Base-by-base conservation (phyloP, 176 grass and related monocot genomes). In the Juncus inflexus region DNA sequence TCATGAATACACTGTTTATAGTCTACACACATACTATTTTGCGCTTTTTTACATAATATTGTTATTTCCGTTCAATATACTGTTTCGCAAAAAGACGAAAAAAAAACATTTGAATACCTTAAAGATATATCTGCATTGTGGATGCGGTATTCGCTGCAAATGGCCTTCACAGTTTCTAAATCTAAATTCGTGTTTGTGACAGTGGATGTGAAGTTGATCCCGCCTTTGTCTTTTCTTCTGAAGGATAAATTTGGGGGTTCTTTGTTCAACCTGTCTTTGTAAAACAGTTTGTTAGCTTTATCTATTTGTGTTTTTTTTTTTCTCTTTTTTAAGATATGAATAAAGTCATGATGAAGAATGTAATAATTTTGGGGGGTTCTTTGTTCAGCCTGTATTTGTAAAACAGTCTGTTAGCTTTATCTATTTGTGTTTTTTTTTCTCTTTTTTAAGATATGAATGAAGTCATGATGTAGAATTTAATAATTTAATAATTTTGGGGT, bases 161-260 rank as follows among this genome's bases (percentile, higher is more conserved):
- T 99, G 37, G 88, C 94, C 72, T 99, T 99, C 37, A 99, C 85
- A 4, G 94, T 99, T 5, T 99, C 94, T 52, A 99, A 87, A 64
- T 99, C 94, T 75, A 99, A 74, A 62, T 84, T 66, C 14, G 94
- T 99, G 78, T 89, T 90, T 0, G 88, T 79, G 19, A 84, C 94
- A 40, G 94, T 99, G 7, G 94, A 99, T 62, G 94, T 99, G 64
- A 99, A 92, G 60, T 92, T 99, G 64, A 99, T 99, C 63, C 94
- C 94, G 2, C 94, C 94, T 65, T 99, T 99, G 41, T 99, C 94
- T 55, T 99, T 99, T 62, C 63, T 86, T 72, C 94, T 79, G 49
- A 99, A 99, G 0, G 83, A 91, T 68, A 99, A 78, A 76, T 99
- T 99, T 51, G 94, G 92, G 10, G 87, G 94, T 63, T 87, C 82